Base-by-base conservation (phyloP, 169 alveolate species). In the Plasmodium vivax region DNA sequence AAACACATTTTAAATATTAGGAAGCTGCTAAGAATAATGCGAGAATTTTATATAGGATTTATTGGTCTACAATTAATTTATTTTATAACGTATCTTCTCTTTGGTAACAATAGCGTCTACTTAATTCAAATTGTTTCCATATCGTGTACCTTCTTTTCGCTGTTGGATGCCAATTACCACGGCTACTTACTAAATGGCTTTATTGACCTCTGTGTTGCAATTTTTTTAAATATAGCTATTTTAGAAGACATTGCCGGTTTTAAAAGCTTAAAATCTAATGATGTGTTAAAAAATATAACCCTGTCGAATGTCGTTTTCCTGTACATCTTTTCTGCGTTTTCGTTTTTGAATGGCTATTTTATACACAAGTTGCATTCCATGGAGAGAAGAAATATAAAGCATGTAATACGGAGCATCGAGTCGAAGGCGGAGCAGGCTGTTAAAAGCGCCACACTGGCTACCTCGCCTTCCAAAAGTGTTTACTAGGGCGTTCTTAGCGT, bases 21-120 rank as follows among this genome's bases (percentile, higher is more conserved):
- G 47, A 88, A 80, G 82, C 27, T 88, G 10, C 36, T 88, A 80
- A 88, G 87, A 68, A 30, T 88, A 56, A 88, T 88, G 94, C 82
- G 90, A 62, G 94, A 88, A 79, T 58, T 88, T 77, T 88, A 88
- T 88, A 51, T 88, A 62, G 94, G 94, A 88, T 88, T 88, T 88
- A 88, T 88, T 56, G 94, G 94, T 56, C 72, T 88, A 68, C 94
- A 88, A 79, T 71, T 88, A 38, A 88, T 88, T 80, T 88, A 88
- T 88, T 88, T 88, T 58, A 80, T 88, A 79, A 88, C 94, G 7
- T 88, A 88, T 79, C 84, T 88, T 68, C 75, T 88, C 56, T 88
- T 88, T 88, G 90, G 94, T 32, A 88, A 62, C 34, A 88, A 88
- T 80, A 77, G 83, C 82, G 81, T 88, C 34, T 88, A 79, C 72